These are phyloP conservation scores for Noccaea caerulescens DNA, from an alignment of 345 rosid species.

Conservation along the genomic window DNA sequence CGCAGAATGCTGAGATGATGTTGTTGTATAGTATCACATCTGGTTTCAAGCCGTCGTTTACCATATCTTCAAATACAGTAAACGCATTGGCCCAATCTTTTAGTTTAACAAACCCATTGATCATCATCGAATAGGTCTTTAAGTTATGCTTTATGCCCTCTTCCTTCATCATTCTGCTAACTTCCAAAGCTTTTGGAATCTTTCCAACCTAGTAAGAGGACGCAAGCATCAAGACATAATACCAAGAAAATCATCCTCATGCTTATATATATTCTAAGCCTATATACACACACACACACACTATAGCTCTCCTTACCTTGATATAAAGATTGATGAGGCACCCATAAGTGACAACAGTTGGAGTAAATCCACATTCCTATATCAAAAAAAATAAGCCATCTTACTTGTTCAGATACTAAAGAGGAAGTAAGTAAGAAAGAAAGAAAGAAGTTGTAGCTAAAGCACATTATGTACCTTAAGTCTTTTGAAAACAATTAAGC, in stretches of 20 bases:
- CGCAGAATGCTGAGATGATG: conserved; percentile 86
- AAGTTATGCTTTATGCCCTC: conserved; percentile 80
- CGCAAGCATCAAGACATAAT: conserved; percentile 11
- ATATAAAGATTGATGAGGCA: conserved; percentile 84
- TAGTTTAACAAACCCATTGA: conserved; percentile 83
- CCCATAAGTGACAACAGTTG: conserved; percentile 87
- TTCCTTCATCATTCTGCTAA: conserved; percentile 76
- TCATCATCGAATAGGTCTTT: conserved; percentile 96
- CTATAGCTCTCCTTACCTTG: conserved; percentile 54
- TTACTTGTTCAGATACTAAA: conserved; percentile 25
- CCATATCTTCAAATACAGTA: conserved; percentile 83
- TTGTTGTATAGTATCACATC: conserved; percentile 89
- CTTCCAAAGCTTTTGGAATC: conserved; percentile 80
- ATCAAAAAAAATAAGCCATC: conserved; percentile 19
- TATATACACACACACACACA: not conserved
- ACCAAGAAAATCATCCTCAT: not conserved
- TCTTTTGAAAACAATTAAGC: conserved; percentile 82
- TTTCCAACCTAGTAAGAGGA: conserved; percentile 68
- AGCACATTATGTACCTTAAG: conserved; percentile 62
- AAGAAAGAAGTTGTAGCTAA: not conserved
- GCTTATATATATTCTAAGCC: no score
- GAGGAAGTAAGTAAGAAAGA: not conserved
- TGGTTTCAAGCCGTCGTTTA: conserved; percentile 76
- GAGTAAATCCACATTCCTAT: conserved; percentile 91
- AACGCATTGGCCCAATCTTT: conserved; percentile 97